Evolutionary conservation across 495 filamentous ascomycete species (phyloP), one percentile per base, ranked within the genome.

Genomic region (Bombardia bombarda): DNA sequence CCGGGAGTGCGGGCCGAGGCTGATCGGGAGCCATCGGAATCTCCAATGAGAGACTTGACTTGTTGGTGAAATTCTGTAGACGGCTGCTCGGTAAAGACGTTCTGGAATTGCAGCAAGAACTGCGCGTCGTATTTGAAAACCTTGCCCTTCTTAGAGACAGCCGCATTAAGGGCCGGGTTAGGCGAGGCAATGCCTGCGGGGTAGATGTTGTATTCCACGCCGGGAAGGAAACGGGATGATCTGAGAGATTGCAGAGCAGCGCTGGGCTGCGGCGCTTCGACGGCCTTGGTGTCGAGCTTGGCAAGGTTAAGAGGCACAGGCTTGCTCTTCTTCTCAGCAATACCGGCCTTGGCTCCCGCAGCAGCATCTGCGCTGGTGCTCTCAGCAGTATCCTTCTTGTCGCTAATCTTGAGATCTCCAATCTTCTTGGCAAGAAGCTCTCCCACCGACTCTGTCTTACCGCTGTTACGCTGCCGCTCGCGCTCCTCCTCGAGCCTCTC

Each of bases 51-150:
- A 20, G 82, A 84, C 56, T 95, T 87, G 50, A 98, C 74, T 49
- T 87, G 87, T 37, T 74, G 65, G 42, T 89, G 82, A 80, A 95
- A 98, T 52, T 96, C 89, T 12, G 86, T 50, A 2, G 87, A 90
- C 8, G 92, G 92, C 64, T 96, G 94, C 65, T 98, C 92, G 42
- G 83, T 92, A 67, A 95, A 99, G 2, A 88, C 86, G 40, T 70
- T 68, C 69, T 96, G 83, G 74, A 99, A 99, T 57, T 99, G 93
- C n/a, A 97, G 72, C 63, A 99, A 69, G 74, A 99, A 99, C 37
- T 87, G 79, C 44, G 85, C 84, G 61, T 96, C 87, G 66, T 99
- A 99, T 57, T 90, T 86, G 74, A 95, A 95, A 17, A 71, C 70
- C 56, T 85, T 89, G 51, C 82, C 79, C 49, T 83, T 84, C 43